Conservation (phyloP, 208 protist species). For the Crithidia expoeki region DNA sequence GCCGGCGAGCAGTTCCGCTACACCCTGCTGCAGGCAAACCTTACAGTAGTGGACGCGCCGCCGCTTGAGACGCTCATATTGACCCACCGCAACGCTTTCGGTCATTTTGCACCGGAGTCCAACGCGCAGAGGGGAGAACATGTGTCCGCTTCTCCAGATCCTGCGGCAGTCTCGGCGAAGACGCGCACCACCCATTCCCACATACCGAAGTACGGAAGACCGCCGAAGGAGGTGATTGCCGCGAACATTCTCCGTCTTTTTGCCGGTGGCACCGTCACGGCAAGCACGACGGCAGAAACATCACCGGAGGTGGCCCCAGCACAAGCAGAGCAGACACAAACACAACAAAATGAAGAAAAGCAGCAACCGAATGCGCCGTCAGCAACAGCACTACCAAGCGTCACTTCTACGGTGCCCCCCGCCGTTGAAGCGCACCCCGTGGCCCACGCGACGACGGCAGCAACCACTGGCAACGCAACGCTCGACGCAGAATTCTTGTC, state of each 20-base stretch:
- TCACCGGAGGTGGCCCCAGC: too few species aligned
- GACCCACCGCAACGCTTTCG: too few species aligned
- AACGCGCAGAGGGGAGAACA: too few species aligned
- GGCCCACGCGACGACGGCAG: neutral
- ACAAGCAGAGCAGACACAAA: too few species aligned
- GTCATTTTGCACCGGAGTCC: too few species aligned
- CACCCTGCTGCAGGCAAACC: constrained; percentile 11
- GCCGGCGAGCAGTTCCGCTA: neutral
- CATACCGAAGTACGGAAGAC: too few species aligned
- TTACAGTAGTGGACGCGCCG: neutral
- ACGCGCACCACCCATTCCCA: neutral
- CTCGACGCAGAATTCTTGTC: constrained; percentile 25
- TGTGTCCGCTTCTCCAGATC: too few species aligned
- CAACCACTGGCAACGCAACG: too few species aligned
- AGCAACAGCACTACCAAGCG: too few species aligned
- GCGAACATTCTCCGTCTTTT: constrained; percentile 5
- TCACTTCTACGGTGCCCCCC: too few species aligned
- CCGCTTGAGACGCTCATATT: constrained; percentile 21
- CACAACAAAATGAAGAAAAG: neutral
- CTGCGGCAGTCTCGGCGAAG: neutral
- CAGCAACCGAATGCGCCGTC: neutral
- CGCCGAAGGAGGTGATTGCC: neutral
- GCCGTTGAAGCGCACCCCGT: too few species aligned
- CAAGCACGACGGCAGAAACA: neutral
- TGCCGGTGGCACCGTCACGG: neutral